Conservation (phyloP, 106 monocot genomes). For the Ottelia alismoides region DNA sequence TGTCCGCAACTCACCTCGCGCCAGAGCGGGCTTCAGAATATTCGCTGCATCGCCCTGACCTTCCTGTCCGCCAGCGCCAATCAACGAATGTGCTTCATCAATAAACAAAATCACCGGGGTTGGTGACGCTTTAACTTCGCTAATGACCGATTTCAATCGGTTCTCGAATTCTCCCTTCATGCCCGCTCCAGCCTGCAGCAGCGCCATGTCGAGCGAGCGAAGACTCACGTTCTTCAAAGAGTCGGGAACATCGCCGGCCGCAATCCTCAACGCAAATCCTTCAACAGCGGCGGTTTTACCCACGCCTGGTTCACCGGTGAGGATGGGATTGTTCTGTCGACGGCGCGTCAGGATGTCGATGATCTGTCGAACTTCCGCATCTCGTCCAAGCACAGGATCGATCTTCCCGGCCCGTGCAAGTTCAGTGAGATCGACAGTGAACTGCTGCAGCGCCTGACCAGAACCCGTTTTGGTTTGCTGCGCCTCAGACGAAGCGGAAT, state of each 20-base stretch:
- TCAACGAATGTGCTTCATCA: slow-evolving; percentile 49
- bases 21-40: not conserved
- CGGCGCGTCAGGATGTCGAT: not conserved
- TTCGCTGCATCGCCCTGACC: not conserved
- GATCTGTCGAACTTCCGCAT: not conserved
- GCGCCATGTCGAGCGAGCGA: not conserved
- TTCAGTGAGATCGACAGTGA: no score
- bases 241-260: not conserved
- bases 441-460: no score
- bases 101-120: slow-evolving; percentile 22
- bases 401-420: no score
- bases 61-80: slow-evolving; percentile 35
- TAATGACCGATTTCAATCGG: not conserved
- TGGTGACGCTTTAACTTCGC: not conserved
- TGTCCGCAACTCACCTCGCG: slow-evolving; percentile 23
- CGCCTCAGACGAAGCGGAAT: no score
- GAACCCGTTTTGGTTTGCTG: no score
- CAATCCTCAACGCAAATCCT: slow-evolving; percentile 1
- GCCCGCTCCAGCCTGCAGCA: no score
- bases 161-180: slow-evolving; percentile 41
- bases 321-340: no score
- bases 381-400: not conserved
- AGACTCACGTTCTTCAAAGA: not conserved
- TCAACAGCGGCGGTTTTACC: not conserved
- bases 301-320: no score